Evolutionary conservation across 148 eudicot genomes (phyloP).

Genomic region (Fagopyrum tataricum): DNA sequence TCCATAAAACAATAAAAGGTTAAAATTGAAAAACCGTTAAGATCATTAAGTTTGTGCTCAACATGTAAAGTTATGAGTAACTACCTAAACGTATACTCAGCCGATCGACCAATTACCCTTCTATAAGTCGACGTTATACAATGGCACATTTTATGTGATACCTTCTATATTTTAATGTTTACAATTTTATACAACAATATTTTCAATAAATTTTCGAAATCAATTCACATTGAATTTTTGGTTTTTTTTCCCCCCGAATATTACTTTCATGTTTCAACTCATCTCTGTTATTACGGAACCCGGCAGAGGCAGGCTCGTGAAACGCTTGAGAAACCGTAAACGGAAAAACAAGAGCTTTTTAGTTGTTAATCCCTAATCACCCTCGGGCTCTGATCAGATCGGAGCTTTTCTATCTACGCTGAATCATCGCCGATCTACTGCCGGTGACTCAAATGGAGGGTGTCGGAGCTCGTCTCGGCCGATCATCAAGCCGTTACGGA

Average conservation of each 20-base stretch:
- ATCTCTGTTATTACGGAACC: not conserved
- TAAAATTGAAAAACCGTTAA: too few species aligned
- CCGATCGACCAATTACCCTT: too few species aligned
- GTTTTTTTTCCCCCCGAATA: not conserved
- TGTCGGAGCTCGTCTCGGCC: conserved; percentile 76
- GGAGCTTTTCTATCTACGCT: not conserved
- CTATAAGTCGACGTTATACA: too few species aligned
- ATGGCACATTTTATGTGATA: too few species aligned
- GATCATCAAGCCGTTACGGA: conserved; percentile 78
- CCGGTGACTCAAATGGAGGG: conserved; percentile 54
- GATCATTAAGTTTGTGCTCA: too few species aligned
- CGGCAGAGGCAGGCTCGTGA: not conserved
- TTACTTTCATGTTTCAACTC: not conserved
- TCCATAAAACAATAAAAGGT: too few species aligned
- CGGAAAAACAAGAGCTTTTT: not conserved
- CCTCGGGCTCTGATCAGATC: not conserved
- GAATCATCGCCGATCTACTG: conserved; percentile 12
- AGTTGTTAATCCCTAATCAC: not conserved
- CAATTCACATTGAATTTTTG: too few species aligned
- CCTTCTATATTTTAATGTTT: too few species aligned
- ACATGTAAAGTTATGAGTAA: too few species aligned
- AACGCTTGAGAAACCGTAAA: conserved; percentile 4
- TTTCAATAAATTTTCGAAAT: too few species aligned
- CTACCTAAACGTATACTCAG: too few species aligned
- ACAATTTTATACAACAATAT: too few species aligned